Evolutionary conservation across 1,139 yeast genomes (phyloP), one percentile per base, ranked within the genome.

Genomic region (Arxiozyma slooffiae): DNA sequence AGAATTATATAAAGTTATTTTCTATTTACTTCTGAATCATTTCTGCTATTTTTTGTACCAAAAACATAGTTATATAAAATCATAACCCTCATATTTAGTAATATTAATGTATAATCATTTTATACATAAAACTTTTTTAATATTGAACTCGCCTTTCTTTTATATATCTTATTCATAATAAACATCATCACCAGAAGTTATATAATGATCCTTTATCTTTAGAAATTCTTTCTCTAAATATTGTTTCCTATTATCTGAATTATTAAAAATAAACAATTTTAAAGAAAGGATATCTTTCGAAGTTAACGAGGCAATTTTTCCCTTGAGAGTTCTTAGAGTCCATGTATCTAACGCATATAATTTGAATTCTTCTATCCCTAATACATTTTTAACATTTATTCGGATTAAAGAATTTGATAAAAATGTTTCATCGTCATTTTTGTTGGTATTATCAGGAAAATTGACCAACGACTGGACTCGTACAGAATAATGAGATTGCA

Each of bases 281-380:
- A 60, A 39, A 3, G 48, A 38, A 5, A 53, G 40, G 21, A 55
- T 41, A 18, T 50, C 46, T 14, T 48, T 22, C 8, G 48, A 14
- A 2, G 56, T 36, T 16, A 46, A 47, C 7, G 50, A 43, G 16
- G 58, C 48, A 7, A 63, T 52, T 16, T 58, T 46, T 23, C 57
- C 58, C 48, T 61, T 62, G 39, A 62, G 38, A 38, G 56, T 53
- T 41, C 67, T 46, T 16, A 62, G 53, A 6, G 59, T 54, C 44
- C 49, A 56, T 42, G 48, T 50, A 8, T 58, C 48, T 8, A 59
- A 48, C 7, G 58, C 42, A 16, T 38, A 42, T 11, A 58, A n/a
- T 20, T 16, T 42, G 18, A 42, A 30, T 4, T 21, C 9, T 20
- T 30, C 18, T 20, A 5, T 8, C 4, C 17, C 37, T 21, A 7